phyloP scores from a whole-genome alignment of 352 stramenopile genomes.

The Phytophthora agathidicida region DNA sequence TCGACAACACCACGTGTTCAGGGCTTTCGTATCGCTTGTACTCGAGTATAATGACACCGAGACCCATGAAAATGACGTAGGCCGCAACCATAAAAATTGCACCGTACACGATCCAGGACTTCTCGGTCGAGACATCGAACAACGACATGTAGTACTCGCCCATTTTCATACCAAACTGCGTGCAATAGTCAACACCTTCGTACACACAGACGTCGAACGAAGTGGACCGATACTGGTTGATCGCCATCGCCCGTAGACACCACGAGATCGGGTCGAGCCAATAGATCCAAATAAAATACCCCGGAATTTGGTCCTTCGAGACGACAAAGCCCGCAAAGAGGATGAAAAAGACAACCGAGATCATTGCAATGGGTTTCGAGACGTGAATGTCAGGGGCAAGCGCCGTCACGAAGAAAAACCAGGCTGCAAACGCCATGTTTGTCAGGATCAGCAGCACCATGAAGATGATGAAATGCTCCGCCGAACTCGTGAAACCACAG shows the following conservation, averaged over 20 bases:
- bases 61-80: constrained; percentile 45
- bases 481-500: constrained; percentile 45
- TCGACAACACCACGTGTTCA: constrained; percentile 15
- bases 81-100: constrained; percentile 37
- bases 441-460: constrained; percentile 39
- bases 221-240: constrained; percentile 32
- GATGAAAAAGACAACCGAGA: constrained; percentile 44
- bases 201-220: constrained; percentile 35
- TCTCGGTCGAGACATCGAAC: constrained; percentile 31
- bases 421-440: constrained; percentile 46
- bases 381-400: constrained; percentile 31
- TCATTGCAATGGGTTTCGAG: constrained; percentile 40
- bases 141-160: constrained; percentile 45
- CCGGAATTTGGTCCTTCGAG: constrained; percentile 40
- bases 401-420: constrained; percentile 52
- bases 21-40: constrained; percentile 35
- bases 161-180: constrained; percentile 34
- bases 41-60: constrained; percentile 34
- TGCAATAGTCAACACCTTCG: constrained; percentile 37
- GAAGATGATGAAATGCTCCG: constrained; percentile 46
- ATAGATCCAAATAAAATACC: constrained; percentile 51
- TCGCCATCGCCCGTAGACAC: constrained; percentile 33
- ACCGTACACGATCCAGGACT: constrained; percentile 36
- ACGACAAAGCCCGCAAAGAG: constrained; percentile 60
- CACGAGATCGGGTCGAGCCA: constrained; percentile 55